A percentile compares a stretch with the other conserved stretches of the same genome.
Conservation (phyloP, 2,329 filamentous ascomycete genomes). For the Emergomyces orientalis region DNA sequence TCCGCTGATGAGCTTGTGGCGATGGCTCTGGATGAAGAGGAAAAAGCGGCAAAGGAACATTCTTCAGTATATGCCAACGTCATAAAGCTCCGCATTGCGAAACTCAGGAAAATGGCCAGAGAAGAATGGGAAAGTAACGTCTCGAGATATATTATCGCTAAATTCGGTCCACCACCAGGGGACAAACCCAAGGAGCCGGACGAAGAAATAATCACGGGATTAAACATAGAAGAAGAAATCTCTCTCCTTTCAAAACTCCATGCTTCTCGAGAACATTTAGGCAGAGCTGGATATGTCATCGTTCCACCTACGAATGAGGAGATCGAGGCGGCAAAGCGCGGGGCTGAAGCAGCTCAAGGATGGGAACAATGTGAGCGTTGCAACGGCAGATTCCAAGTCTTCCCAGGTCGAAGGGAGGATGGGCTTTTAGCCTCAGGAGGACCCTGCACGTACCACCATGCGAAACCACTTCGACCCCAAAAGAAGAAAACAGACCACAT, state of each 20-base stretch:
- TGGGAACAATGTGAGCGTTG: slow-evolving; percentile 90
- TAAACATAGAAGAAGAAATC: slow-evolving; percentile 57
- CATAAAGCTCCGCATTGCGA: slow-evolving; percentile 70
- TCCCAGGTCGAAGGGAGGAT: slow-evolving; percentile 67
- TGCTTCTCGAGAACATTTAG: slow-evolving; percentile 24
- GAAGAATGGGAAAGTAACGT: slow-evolving; percentile 62
- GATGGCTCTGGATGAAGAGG: slow-evolving; percentile 57
- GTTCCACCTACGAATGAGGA: slow-evolving; percentile 55
- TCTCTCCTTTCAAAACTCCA: slow-evolving; percentile 40
- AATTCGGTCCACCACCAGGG: neutral
- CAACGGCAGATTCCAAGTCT: slow-evolving; percentile 77
- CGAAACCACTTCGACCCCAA: slow-evolving; percentile 54
- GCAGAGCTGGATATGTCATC: slow-evolving; percentile 53
- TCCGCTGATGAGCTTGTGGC: slow-evolving; percentile 36
- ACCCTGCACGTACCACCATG: slow-evolving; percentile 71
- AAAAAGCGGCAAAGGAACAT: slow-evolving; percentile 59
- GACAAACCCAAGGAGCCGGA: slow-evolving; percentile 13
- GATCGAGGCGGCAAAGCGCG: slow-evolving; percentile 56
- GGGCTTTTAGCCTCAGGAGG: slow-evolving; percentile 72
- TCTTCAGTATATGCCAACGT: slow-evolving; percentile 68
- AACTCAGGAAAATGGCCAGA: slow-evolving; percentile 64
- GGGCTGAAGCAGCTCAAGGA: slow-evolving; percentile 57
- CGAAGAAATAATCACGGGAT: slow-evolving; percentile 54
- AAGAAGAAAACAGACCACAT: slow-evolving; percentile 46
- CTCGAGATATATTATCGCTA: slow-evolving; percentile 33